phyloP scores from a whole-genome alignment of 1,284 basidiomycete species.

The Ceratobasidium sp. region DNA sequence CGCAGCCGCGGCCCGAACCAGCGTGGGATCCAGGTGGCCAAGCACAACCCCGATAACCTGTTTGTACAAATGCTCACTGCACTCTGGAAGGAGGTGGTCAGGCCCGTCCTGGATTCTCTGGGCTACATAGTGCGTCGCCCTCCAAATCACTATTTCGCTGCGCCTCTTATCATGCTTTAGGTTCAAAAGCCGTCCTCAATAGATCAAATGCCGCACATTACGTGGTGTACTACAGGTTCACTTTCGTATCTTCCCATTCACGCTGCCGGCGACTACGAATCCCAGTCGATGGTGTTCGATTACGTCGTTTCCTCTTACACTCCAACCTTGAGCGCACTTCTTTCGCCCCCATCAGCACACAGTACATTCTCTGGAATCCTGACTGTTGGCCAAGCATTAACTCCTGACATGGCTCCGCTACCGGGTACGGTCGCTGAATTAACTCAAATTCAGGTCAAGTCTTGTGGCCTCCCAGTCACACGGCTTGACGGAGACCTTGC shows the following conservation, averaged over 20 bases:
- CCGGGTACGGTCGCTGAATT: conserved; percentile 5
- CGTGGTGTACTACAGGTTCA: conserved; percentile 11
- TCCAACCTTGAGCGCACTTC: neutral
- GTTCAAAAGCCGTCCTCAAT: too few relatives aligned
- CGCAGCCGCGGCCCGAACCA: too few relatives aligned
- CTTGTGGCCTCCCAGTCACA: neutral
- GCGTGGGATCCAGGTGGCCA: too few relatives aligned
- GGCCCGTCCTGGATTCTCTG: too few relatives aligned
- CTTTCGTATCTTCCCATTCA: conserved; percentile 5
- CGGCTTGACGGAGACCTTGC: neutral
- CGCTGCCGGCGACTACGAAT: conserved; percentile 4
- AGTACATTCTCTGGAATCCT: neutral
- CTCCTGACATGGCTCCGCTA: neutral
- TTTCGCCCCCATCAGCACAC: neutral
- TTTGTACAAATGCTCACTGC: too few relatives aligned
- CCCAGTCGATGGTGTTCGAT: neutral
- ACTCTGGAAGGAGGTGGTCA: too few relatives aligned
- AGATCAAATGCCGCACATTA: conserved; percentile 12
- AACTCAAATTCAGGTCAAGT: too few relatives aligned
- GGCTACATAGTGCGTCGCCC: too few relatives aligned
- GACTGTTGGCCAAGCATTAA: neutral
- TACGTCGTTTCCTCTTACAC: conserved; percentile 7
- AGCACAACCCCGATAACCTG: too few relatives aligned
- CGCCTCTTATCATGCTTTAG: too few relatives aligned
- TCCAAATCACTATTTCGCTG: too few relatives aligned